These are phyloP conservation scores for Urochloa ruziziensis DNA, from an alignment of 176 grass and related monocot species.

Conservation along the genomic window DNA sequence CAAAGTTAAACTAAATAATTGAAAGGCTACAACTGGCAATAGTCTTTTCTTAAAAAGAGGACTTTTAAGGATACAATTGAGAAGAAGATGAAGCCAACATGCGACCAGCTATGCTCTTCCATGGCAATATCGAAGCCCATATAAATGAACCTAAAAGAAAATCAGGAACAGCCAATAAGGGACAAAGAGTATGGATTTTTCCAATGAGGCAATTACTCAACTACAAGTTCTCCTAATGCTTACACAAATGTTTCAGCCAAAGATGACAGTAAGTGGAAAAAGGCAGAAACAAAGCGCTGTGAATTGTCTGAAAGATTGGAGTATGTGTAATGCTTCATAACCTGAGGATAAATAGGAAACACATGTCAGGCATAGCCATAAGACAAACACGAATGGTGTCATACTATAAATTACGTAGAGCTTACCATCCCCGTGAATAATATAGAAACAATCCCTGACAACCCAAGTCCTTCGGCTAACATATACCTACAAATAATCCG, in stretches of 20 bases:
- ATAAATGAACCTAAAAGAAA: constrained; percentile 87
- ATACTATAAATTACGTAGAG: constrained; percentile 28
- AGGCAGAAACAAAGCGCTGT: constrained; percentile 82
- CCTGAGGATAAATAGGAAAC: constrained; percentile 51
- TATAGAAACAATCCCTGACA: constrained; percentile 99
- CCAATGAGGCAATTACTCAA: constrained; percentile 6
- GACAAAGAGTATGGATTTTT: neutral
- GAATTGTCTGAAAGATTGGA: constrained; percentile 98
- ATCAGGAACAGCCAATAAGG: neutral
- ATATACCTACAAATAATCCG: constrained; percentile 71
- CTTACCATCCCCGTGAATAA: constrained; percentile 98
- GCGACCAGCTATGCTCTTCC: constrained; percentile 99
- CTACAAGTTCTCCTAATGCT: constrained; percentile 28
- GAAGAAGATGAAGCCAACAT: constrained; percentile 98
- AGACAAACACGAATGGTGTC: neutral
- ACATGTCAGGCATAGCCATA: constrained; percentile 14
- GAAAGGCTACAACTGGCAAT: neutral
- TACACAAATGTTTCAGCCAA: constrained; percentile 99
- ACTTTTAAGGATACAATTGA: constrained; percentile 94
- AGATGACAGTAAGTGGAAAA: constrained; percentile 95
- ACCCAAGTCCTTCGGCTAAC: constrained; percentile 97
- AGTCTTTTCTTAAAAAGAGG: neutral
- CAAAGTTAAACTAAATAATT: constrained; percentile 22
- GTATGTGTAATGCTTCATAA: constrained; percentile 97
- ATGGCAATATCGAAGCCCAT: constrained; percentile 99